These are phyloP conservation scores for Pestalotiopsis sp. DNA, from an alignment of 2,329 filamentous ascomycete genomes.

Conservation along the genomic window DNA sequence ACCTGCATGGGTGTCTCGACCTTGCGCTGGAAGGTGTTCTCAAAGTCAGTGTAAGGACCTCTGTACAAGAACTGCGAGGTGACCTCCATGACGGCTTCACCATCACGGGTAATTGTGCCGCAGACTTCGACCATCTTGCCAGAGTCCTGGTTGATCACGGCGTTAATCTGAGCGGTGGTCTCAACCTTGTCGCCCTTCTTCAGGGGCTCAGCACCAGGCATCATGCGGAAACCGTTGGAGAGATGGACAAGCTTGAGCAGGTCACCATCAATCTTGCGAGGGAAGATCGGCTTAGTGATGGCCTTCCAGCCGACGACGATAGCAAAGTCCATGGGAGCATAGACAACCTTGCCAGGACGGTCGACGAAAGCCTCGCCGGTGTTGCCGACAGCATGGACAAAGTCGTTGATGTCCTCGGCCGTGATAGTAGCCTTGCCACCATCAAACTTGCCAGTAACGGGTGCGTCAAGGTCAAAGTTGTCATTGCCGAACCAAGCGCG, in stretches of 20 bases:
- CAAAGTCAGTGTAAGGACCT: slow-evolving; percentile 86
- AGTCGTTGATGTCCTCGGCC: slow-evolving; percentile 93
- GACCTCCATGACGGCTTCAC: slow-evolving; percentile 92
- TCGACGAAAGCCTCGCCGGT: slow-evolving; percentile 97
- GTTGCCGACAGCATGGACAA: slow-evolving; percentile 98
- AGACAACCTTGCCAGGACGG: slow-evolving; percentile 89
- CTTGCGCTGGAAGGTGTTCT: slow-evolving; percentile 99
- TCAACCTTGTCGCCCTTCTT: slow-evolving; percentile 94
- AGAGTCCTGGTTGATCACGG: slow-evolving; percentile 96
- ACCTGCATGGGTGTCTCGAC: slow-evolving; percentile 93
- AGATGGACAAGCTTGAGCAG: slow-evolving; percentile 94
- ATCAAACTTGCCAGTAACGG: slow-evolving; percentile 86
- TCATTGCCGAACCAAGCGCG: slow-evolving; percentile 95
- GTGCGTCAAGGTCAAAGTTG: slow-evolving; percentile 77
- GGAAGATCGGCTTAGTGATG: slow-evolving; percentile 99
- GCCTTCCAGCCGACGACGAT: slow-evolving; percentile 99
- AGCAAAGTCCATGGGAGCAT: slow-evolving; percentile 97
- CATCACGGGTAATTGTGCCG: slow-evolving; percentile 86
- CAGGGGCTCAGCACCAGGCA: slow-evolving; percentile 89
- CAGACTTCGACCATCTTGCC: slow-evolving; percentile 99
- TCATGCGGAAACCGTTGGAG: slow-evolving; percentile 98
- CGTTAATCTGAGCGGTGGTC: slow-evolving; percentile 94
- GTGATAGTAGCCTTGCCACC: slow-evolving; percentile 88
- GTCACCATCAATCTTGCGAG: slow-evolving; percentile 92
- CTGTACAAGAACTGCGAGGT: slow-evolving; percentile 98